These are phyloP conservation scores for Pestalotiopsis sp. DNA, from an alignment of 2,329 filamentous ascomycete genomes.

Conservation along the genomic window DNA sequence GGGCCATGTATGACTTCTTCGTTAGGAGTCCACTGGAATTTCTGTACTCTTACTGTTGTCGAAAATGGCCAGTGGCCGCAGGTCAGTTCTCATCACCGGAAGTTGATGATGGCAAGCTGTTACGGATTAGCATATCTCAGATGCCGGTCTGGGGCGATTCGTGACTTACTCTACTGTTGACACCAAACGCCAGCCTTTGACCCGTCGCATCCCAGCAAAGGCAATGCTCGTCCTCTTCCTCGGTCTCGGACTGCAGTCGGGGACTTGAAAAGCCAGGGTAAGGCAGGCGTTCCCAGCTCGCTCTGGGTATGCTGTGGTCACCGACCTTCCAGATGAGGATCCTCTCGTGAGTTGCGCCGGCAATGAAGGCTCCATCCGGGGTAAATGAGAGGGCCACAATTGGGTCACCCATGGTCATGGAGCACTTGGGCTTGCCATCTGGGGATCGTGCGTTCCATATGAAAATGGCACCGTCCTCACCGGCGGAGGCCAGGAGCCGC, in stretches of 20 bases:
- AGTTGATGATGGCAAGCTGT: conserved; percentile 55
- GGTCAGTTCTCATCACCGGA: conserved; percentile 35
- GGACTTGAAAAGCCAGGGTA: conserved; percentile 64
- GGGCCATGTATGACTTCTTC: not conserved
- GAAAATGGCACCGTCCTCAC: conserved; percentile 64
- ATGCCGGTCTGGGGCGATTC: not conserved
- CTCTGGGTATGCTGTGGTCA: conserved; percentile 59
- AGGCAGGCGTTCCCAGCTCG: conserved; percentile 59
- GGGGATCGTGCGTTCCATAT: conserved; percentile 63
- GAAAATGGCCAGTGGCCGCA: not conserved
- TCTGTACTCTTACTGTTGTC: not conserved
- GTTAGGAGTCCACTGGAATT: not conserved
- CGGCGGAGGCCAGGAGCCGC: conserved; percentile 62
- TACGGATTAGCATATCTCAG: conserved; percentile 18
- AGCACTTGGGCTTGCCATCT: conserved; percentile 59
- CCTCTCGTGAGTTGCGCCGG: conserved; percentile 60
- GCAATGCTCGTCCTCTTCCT: conserved; percentile 65
- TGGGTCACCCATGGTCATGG: conserved; percentile 62
- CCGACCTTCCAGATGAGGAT: conserved; percentile 69
- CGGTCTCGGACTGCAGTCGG: conserved; percentile 51
- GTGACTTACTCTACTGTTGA: conserved; percentile 62
- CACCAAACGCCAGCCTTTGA: conserved; percentile 64
- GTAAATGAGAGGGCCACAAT: conserved; percentile 65
- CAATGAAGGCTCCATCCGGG: conserved; percentile 65
- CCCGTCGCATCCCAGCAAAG: conserved; percentile 65